Evolutionary conservation across 1,139 yeast genomes (phyloP).

Genomic region (Lodderomyces oxycetoniae): DNA sequence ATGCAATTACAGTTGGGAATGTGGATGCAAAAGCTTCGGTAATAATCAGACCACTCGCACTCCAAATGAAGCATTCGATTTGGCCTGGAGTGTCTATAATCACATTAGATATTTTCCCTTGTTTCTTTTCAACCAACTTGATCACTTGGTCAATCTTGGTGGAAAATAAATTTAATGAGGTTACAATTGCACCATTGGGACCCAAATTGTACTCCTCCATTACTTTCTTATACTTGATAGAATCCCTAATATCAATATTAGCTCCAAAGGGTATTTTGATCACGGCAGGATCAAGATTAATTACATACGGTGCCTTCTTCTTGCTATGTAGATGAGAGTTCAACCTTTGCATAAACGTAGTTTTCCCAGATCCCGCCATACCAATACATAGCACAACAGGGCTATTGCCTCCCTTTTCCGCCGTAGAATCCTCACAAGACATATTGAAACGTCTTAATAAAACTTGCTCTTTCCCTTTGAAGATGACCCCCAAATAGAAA

Average conservation of each 20-base stretch:
- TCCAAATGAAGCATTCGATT: constrained; percentile 95
- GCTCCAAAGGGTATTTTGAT: constrained; percentile 87
- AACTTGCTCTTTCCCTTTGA: too few species aligned
- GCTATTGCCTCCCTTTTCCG: too few species aligned
- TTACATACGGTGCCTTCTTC: constrained; percentile 71
- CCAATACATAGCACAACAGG: constrained; percentile 80
- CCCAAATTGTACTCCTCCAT: constrained; percentile 92
- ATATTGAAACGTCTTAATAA: too few species aligned
- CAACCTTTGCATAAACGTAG: constrained; percentile 94
- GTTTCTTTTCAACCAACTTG: constrained; percentile 74
- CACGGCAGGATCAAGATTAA: constrained; percentile 96
- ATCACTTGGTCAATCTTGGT: constrained; percentile 97
- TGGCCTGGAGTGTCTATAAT: constrained; percentile 98
- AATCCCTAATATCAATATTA: constrained; percentile 93
- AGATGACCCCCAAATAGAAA: too few species aligned
- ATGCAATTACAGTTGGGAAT: constrained; percentile 93
- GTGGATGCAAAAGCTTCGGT: constrained; percentile 96
- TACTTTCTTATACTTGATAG: constrained; percentile 91
- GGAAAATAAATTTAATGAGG: constrained; percentile 84
- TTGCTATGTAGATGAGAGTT: constrained; percentile 81
- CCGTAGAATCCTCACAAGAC: too few species aligned
- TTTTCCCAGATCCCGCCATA: constrained; percentile 97
- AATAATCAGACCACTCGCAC: constrained; percentile 94
- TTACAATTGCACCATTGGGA: constrained; percentile 98
- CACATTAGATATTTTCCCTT: constrained; percentile 61